Evolutionary conservation across 331 rosid genomes (phyloP), one percentile per base, ranked within the genome.

Genomic region (Acacia concinna): DNA sequence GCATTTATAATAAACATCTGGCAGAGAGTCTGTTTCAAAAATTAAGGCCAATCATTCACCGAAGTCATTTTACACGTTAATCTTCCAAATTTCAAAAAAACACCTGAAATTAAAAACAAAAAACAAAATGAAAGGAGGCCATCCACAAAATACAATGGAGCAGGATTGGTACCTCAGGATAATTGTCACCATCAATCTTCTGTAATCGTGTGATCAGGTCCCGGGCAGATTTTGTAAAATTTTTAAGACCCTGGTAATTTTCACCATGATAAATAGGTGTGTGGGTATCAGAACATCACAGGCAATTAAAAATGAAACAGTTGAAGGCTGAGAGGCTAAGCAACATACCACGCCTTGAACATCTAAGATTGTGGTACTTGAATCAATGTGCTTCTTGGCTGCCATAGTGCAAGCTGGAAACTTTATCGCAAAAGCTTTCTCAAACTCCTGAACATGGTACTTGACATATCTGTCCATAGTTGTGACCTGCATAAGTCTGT

Each of bases 371-470:
- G 99, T 93, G 68, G 96, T 95, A 85, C 98, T 95, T 59, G 97
- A 93, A 86, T 95, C 97, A 71, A 95, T 95, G 88, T 95, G 99
- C 87, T 87, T 91, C 88, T 95, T 95, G 60, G 98, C 89, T 81
- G 99, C 97, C 90, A 95, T 91, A 41, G 96, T 90, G 83, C 99
- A 93, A 79, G 99, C 94, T 60, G 99, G 99, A 93, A 93, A 95
- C 89, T 95, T 95, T 35, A 93, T 81, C 23, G 91, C 87, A 89
- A 95, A 91, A 81, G 89, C 71, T 62, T 84, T 93, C 88, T 95
- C 99, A 77, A 95, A 95, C 89, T 95, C 98, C 41, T 84, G 96
- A 31, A 93, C 96, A 76, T 95, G 99, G 86, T 95, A 95, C 79
- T 44, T 95, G 68, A 95, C 81, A 85, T 95, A 93, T 63, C 98